Evolutionary conservation across 768 basidiomycete genomes (phyloP), one percentile per base, ranked within the genome.

Genomic region (Mycena leptocephala): DNA sequence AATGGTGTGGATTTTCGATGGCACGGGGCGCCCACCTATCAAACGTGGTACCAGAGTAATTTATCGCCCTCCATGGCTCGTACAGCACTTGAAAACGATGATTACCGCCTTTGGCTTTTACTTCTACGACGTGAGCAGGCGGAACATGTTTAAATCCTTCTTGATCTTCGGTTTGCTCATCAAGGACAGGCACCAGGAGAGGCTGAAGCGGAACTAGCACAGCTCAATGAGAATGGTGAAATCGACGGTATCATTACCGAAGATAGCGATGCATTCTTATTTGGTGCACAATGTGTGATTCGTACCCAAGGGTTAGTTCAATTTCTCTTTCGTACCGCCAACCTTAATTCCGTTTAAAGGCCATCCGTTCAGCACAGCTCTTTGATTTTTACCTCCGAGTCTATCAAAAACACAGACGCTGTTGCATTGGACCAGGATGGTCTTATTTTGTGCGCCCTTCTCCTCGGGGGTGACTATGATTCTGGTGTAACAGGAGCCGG

Each of bases 1-100:
- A 4, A 81, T 83, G 3, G 80, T 90, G 1, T 88, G 90, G 76
- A 86, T 91, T 2, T 90, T 90, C 74, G 86, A 90, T 80, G 89
- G 90, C 0, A 84, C 85, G 0, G 75, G 83, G 28, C 84, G 87
- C 58, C 89, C 90, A 1, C 39, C 63, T 5, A 75, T 83, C 55
- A 90, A 90, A 79, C 81, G 88, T 9, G 83, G 85, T 39, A 85
- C 83, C 51, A 67, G 74, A 58, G 79, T 80, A 10, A 32, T 73
- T 9, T 16, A 30, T 46, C 37, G 28, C 14, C 37, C 70, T 2
- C 8, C 20, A 10, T 43, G 62, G 65, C 66, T 76, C 9, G 33
- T 41, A 20, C n/a, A 51, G 10, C 24, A 26, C 35, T 14, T 62
- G n/a, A 76, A 63, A 18, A 22, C n/a, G 8, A 63, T 43, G 61